Base-by-base conservation (phyloP, 148 eudicot species). In the Pouteria glomerata region DNA sequence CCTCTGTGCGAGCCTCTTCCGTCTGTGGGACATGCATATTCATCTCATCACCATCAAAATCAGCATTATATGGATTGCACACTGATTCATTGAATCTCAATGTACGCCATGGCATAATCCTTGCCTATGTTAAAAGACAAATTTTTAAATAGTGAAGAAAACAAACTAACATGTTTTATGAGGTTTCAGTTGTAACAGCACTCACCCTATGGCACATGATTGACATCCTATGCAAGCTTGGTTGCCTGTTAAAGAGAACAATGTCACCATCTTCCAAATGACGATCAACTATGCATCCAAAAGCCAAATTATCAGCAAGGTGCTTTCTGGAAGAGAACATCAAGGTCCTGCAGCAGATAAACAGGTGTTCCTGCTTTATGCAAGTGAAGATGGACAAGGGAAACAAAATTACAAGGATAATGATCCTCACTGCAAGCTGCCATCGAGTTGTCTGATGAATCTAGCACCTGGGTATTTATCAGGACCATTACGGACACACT, bases 41-140 rank as follows among this genome's bases (percentile, higher is more conserved):
- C 99, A 96, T 96, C 87, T 92, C 99, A 87, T 96, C 99, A 66
- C 97, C 97, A 76, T 96, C 99, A 87, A 96, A 96, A 85, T 96
- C 99, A 69, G 99, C 99, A 83, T 96, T 96, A 76, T 96, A 96
- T 4, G 99, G 99, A 71, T 96, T 92, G 81, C 99, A 96, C 74
- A 96, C 99, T 52, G 97, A 92, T 84, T 96, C 99, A 72, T 96
- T 96, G 76, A 96, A 96, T 85, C 99, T 84, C 73, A 96, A 78
- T 53, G 99, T 96, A 52, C 99, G 93, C 99, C 99, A 96, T 6
- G 96, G 92, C 99, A 96, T 96, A 75, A 96, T 92, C 80, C 92
- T 86, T 63, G 99, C 99, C 99, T 96, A 70, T 77, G 80, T 41
- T 55, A 29, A 48, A 84, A 0, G 56, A 82, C 23, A 27, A 21